Percentiles rank a stretch among this genome's conserved stretches.
Evolutionary conservation across 768 basidiomycete species (phyloP).

Genomic region (Mycena albidolilacea): DNA sequence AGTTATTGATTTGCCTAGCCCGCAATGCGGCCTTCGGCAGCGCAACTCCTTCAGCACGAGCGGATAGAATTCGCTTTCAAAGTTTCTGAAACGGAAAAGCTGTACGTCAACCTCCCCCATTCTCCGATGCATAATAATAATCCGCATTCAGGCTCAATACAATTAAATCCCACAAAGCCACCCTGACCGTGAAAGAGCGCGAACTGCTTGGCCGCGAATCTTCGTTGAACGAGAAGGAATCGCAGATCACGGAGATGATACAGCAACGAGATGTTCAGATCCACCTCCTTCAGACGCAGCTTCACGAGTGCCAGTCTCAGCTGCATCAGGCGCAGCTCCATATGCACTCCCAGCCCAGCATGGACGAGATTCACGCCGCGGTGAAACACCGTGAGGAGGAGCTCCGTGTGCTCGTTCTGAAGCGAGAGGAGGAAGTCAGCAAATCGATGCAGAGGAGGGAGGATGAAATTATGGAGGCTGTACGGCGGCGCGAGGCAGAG

Average conservation of each 20-base stretch:
- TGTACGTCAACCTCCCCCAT: constrained; percentile 59
- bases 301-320: constrained; percentile 51
- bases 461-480: constrained; percentile 65
- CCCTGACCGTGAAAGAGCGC: constrained; percentile 71
- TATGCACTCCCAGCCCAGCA: constrained; percentile 45
- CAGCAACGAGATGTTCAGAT: constrained; percentile 76
- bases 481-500: constrained; percentile 77
- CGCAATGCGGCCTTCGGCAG: constrained; percentile 88
- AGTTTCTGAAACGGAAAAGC: constrained; percentile 83
- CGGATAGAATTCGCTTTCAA: constrained; percentile 79
- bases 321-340: constrained; percentile 52
- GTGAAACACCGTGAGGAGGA: constrained; percentile 41
- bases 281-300: constrained; percentile 59
- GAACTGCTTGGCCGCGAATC: constrained; percentile 74
- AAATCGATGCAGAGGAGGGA: constrained; percentile 40
- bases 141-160: constrained; percentile 64
- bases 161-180: constrained; percentile 75
- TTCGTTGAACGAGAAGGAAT: constrained; percentile 69
- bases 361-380: constrained; percentile 59
- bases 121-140: background rate
- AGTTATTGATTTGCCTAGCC: constrained; percentile 62
- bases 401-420: constrained; percentile 38
- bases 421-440: constrained; percentile 40
- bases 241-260: constrained; percentile 61
- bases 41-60: constrained; percentile 86